phyloP scores from a whole-genome alignment of 176 grass and related monocot species.

The Triticum urartu region DNA sequence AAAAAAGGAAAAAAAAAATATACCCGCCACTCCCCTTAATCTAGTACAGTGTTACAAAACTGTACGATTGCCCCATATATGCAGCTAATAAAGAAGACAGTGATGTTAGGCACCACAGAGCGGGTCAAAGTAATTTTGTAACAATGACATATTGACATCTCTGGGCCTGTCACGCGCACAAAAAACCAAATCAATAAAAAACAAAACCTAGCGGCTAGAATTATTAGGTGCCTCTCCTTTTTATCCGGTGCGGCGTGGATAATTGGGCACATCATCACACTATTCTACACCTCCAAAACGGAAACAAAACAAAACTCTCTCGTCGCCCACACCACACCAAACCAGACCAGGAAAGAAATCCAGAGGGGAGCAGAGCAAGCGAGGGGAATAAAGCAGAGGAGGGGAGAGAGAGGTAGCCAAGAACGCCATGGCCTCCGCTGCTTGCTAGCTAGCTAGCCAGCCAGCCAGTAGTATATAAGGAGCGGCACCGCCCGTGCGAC shows the following conservation, averaged over 20 bases:
- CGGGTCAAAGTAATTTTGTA: not conserved
- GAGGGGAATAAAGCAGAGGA: conserved; percentile 32
- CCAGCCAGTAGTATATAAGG: conserved; percentile 31
- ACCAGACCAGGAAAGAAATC: not conserved
- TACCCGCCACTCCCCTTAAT: not conserved
- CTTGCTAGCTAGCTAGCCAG: not conserved
- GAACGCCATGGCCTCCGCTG: conserved; percentile 20
- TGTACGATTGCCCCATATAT: not conserved
- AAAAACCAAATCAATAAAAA: not conserved
- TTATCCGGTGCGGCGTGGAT: conserved; percentile 41
- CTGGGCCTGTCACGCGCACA: not conserved
- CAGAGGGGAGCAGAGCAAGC: not conserved
- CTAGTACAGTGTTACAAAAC: not conserved
- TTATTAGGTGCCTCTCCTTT: conserved; percentile 16
- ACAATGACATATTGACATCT: not conserved
- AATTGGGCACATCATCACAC: conserved; percentile 30
- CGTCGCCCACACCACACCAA: not conserved
- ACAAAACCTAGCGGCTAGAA: not conserved
- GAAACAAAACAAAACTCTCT: not conserved
- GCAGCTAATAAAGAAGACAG: not conserved
- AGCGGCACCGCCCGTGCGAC: not conserved
- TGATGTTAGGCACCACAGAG: not conserved
- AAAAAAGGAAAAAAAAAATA: not conserved
- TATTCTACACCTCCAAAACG: not conserved
- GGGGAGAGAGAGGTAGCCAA: not conserved